Evolutionary conservation across 192 early-diverging fungal species (phyloP), one percentile per base, ranked within the genome.

Genomic region (Gaertneriomyces semiglobifer): DNA sequence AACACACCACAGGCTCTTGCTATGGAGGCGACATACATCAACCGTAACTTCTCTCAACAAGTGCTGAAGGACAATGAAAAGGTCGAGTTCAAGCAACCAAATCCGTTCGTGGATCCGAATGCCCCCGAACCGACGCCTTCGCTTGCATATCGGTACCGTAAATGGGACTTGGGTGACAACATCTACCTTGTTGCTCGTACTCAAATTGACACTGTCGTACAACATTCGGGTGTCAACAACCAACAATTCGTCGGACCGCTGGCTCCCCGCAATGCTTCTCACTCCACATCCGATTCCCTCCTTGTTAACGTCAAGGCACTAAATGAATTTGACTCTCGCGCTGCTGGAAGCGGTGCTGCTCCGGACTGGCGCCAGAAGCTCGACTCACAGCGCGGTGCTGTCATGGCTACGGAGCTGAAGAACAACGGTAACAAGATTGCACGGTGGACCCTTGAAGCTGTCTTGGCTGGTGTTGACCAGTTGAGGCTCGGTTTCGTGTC

Each of bases 401-500:
- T 97, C 33, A 91, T 98, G 61, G 94, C 94, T 0, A 93, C 92
- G 38, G 96, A 98, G 72, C 93, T 95, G 84, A 95, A 92, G 81
- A 99, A 98, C 81, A 98, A 99, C 84, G 84, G 87, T 63, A 88
- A 89, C 79, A 96, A 96, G 74, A 82, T 99, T 39, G 88, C 93
- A 20, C 84, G 92, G 59, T 99, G 96, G 96, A 90, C 93, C n/a
- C 82, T 92, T 58, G 94, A 99, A 79, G 86, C 84, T 44, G 74
- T 97, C 25, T 81, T 99, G 58, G 81, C 93, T 41, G 93, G 88
- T n/a, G 90, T 87, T 25, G 90, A 94, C 51, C 88, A 93, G 76
- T 66, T 99, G 71, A 92, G 93, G 72, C 73, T 99, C 45, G 96
- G 95, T 52, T 74, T 81, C 66, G 88, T 96, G 44, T 81, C 88